Conservation (phyloP, 2,329 filamentous ascomycete species). For the Colletotrichum viniferum region DNA sequence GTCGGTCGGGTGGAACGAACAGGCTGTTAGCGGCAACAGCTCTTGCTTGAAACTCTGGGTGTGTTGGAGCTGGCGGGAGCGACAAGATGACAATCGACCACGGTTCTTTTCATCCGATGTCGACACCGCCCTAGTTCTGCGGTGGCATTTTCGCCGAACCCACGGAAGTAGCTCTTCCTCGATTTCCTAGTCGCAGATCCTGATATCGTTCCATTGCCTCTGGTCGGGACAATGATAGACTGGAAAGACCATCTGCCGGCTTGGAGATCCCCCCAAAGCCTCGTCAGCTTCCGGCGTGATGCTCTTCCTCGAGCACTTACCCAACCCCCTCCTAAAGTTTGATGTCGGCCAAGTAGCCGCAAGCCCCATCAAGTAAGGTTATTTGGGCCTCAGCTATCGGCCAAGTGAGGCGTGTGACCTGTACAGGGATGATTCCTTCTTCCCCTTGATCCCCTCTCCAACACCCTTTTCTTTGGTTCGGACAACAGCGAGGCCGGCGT, state of each 20-base stretch:
- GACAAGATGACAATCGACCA: neutral
- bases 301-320: neutral
- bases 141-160: neutral
- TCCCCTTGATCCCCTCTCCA: neutral
- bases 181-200: neutral
- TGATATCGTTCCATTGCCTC: neutral
- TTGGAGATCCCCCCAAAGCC: neutral
- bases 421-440: neutral
- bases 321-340: neutral
- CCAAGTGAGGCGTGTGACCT: neutral
- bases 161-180: neutral
- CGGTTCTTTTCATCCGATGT: neutral
- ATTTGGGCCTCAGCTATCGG: neutral
- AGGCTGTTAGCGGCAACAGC: neutral
- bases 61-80: neutral
- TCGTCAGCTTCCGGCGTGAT: neutral
- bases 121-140: neutral
- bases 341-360: neutral
- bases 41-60: neutral
- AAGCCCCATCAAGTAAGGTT: constrained; percentile 18
- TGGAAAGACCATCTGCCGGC: neutral
- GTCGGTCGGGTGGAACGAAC: neutral
- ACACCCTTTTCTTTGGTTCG: neutral
- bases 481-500: neutral
- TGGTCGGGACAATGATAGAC: neutral